These are phyloP conservation scores for Pleoardoris graminearum DNA, from an alignment of 2,329 filamentous ascomycete species.

Conservation along the genomic window DNA sequence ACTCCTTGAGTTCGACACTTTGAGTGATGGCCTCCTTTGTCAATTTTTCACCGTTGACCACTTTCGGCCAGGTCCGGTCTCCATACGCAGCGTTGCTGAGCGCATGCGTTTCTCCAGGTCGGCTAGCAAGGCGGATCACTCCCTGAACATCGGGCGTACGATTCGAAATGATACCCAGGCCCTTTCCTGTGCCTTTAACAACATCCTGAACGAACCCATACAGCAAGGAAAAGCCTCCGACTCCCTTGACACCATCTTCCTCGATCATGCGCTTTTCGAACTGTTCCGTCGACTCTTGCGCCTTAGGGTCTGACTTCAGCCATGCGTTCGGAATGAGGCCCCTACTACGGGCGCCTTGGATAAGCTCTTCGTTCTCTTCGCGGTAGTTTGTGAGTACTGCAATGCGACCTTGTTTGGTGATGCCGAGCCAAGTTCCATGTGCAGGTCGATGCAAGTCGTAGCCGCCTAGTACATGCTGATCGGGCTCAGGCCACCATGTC, in stretches of 20 bases:
- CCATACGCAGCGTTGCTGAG: slow-evolving; percentile 65
- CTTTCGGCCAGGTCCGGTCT: slow-evolving; percentile 65
- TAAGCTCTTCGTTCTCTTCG: slow-evolving; percentile 52
- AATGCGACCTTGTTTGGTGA: slow-evolving; percentile 63
- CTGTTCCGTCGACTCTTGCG: slow-evolving; percentile 49
- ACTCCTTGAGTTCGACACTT: slow-evolving; percentile 49
- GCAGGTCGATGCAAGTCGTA: slow-evolving; percentile 63
- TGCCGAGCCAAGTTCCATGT: slow-evolving; percentile 67
- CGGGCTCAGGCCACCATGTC: slow-evolving; percentile 62
- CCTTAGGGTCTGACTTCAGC: slow-evolving; percentile 49
- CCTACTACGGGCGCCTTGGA: slow-evolving; percentile 55
- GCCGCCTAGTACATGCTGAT: slow-evolving; percentile 61
- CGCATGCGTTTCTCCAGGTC: slow-evolving; percentile 57
- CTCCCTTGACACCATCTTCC: slow-evolving; percentile 58
- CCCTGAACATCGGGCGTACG: slow-evolving; percentile 57
- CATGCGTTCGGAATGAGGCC: slow-evolving; percentile 65
- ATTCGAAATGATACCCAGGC: slow-evolving; percentile 65
- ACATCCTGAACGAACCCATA: slow-evolving; percentile 59
- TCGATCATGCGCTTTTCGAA: slow-evolving; percentile 61
- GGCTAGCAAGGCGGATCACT: slow-evolving; percentile 56
- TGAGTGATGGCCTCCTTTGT: slow-evolving; percentile 54
- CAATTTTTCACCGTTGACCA: slow-evolving; percentile 59
- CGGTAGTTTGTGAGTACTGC: slow-evolving; percentile 68
- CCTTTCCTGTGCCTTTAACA: slow-evolving; percentile 30
- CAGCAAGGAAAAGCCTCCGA: slow-evolving; percentile 66